Percentiles rank a stretch among this genome's conserved stretches.
These are phyloP conservation scores for Quercus aquifolioides DNA, from an alignment of 306 rosid species.

Conservation along the genomic window DNA sequence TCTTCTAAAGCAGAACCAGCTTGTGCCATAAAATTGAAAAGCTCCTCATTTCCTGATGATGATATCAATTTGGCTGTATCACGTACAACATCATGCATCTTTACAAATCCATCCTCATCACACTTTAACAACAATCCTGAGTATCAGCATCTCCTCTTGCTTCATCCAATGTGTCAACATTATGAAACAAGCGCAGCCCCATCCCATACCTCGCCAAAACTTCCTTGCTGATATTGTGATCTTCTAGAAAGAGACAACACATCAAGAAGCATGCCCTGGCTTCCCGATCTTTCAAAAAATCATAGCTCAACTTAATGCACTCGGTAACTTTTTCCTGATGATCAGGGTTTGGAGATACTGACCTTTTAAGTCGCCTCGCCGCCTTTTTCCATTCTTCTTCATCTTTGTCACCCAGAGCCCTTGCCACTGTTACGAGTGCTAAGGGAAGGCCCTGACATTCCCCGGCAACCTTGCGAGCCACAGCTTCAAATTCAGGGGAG, in stretches of 20 bases:
- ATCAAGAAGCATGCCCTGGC: slow-evolving; percentile 12
- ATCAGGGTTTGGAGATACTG: neutral
- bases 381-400: slow-evolving; percentile 11
- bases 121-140: too few relatives aligned
- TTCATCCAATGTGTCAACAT: too few relatives aligned
- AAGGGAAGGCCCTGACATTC: slow-evolving; percentile 32
- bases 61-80: too few relatives aligned
- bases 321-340: neutral
- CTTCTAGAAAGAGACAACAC: slow-evolving; percentile 18
- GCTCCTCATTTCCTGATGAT: neutral
- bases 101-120: too few relatives aligned
- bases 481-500: neutral
- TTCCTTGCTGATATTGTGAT: neutral
- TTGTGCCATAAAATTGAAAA: neutral
- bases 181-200: too few relatives aligned
- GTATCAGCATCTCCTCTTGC: too few relatives aligned
- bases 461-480: slow-evolving; percentile 5
- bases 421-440: slow-evolving; percentile 22
- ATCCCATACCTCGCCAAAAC: too few relatives aligned
- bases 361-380: neutral
- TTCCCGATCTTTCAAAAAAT: neutral
- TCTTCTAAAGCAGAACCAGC: neutral
- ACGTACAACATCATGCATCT: too few relatives aligned
- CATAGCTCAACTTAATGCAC: slow-evolving; percentile 15
- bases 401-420: slow-evolving; percentile 23